Evolutionary conservation across 2,329 filamentous ascomycete genomes (phyloP).

Genomic region (Venturiaceae sp.): DNA sequence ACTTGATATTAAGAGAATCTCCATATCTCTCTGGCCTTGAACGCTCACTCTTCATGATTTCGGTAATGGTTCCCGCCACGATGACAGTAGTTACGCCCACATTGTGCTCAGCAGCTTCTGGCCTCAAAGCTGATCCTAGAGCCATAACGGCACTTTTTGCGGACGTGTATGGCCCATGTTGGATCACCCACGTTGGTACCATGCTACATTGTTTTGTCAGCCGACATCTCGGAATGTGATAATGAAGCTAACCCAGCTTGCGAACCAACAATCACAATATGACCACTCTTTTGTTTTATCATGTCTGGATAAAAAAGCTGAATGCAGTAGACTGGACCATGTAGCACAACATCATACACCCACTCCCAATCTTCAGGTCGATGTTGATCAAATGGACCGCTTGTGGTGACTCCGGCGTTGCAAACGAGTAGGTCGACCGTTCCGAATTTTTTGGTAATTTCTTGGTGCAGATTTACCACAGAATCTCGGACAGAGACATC

Average conservation of each 20-base stretch:
- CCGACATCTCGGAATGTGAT: too few relatives aligned
- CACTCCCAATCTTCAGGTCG: background rate
- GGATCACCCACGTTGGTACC: slow-evolving; percentile 1
- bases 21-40: background rate
- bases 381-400: background rate
- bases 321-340: background rate
- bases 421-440: slow-evolving; percentile 14
- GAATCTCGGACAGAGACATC: slow-evolving; percentile 12
- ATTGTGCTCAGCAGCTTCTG: background rate
- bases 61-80: slow-evolving; percentile 1
- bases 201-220: too few relatives aligned
- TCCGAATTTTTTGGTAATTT: slow-evolving; percentile 10
- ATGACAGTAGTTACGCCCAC: background rate
- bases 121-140: background rate
- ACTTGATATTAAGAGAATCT: background rate
- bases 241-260: background rate
- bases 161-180: slow-evolving; percentile 5
- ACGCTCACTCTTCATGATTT: slow-evolving; percentile 5
- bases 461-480: slow-evolving; percentile 11
- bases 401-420: slow-evolving; percentile 11
- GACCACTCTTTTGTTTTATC: background rate
- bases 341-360: slow-evolving; percentile 5
- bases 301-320: slow-evolving; percentile 2
- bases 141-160: slow-evolving; percentile 4
- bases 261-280: background rate